Conservation (phyloP, 2,329 filamentous ascomycete species). For the Sclerotinia glacialis region DNA sequence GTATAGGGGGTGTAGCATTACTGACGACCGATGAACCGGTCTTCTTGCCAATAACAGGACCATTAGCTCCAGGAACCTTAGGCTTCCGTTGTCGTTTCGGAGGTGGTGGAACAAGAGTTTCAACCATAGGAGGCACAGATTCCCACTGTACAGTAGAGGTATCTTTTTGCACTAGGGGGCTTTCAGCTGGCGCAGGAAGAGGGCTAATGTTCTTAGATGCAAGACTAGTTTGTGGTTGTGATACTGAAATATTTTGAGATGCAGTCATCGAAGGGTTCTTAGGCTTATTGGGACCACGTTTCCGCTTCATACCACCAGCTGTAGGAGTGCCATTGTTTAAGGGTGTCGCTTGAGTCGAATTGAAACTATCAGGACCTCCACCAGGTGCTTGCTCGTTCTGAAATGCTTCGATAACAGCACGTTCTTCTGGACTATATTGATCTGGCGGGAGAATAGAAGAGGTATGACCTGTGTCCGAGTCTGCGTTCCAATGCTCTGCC, state of each 20-base stretch:
- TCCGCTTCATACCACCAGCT: conserved; percentile 31
- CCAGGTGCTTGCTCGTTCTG: conserved; percentile 27
- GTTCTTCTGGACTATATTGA: conserved; percentile 38
- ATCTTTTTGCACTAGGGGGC: conserved; percentile 30
- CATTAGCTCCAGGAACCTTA: conserved; percentile 35
- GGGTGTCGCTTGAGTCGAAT: conserved; percentile 29
- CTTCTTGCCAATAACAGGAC: conserved; percentile 33
- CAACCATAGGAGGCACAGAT: conserved; percentile 28
- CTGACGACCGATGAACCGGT: conserved; percentile 33
- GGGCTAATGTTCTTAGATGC: conserved; percentile 16
- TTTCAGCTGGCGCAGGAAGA: conserved; percentile 25
- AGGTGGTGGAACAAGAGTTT: conserved; percentile 40
- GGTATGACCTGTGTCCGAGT: conserved; percentile 24
- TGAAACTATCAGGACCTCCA: conserved; percentile 25
- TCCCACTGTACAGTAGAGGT: conserved; percentile 32
- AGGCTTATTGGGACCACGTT: conserved; percentile 34
- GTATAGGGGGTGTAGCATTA: conserved; percentile 35
- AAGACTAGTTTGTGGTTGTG: conserved; percentile 22
- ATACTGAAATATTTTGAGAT: conserved; percentile 22
- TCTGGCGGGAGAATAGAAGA: conserved; percentile 26
- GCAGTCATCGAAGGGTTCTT: conserved; percentile 27
- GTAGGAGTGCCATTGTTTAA: conserved; percentile 27
- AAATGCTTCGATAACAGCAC: conserved; percentile 39
- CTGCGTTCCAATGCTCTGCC: conserved; percentile 32
- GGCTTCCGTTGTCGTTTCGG: conserved; percentile 43